phyloP scores from a whole-genome alignment of 208 protist species.

The Paratrypanosoma confusum region DNA sequence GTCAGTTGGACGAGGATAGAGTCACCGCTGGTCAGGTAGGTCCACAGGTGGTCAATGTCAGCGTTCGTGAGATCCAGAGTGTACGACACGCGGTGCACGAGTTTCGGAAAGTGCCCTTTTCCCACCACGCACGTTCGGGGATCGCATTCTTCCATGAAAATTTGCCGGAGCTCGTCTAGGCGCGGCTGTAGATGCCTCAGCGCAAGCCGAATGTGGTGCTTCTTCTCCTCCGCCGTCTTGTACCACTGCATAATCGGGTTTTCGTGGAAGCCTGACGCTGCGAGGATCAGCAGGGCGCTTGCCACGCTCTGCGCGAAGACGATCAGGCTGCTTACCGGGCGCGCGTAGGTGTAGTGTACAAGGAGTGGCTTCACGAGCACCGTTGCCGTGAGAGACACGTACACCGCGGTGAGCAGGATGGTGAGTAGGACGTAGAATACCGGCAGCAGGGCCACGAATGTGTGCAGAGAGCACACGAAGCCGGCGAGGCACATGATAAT shows the following conservation, averaged over 20 bases:
- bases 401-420: constrained; percentile 2
- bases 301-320: not conserved
- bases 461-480: not conserved
- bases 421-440: not conserved
- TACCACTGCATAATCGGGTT: constrained; percentile 2
- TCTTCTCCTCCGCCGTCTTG: constrained; percentile 4
- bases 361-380: constrained; percentile 1
- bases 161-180: constrained; percentile 1
- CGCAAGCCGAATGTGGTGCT: constrained; percentile 6
- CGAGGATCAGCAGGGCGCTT: not conserved
- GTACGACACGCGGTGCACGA: not conserved
- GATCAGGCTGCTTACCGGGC: not conserved
- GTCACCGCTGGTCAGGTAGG: constrained; percentile 7
- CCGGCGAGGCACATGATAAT: constrained; percentile 5
- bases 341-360: not conserved
- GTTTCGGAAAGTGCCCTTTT: not conserved
- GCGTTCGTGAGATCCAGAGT: constrained; percentile 1
- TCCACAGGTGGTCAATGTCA: constrained; percentile 3
- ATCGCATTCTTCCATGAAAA: constrained; percentile 4
- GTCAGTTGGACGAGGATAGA: not conserved
- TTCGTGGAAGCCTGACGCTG: constrained; percentile 1
- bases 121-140: not conserved
- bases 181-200: constrained; percentile 1
- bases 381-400: not conserved
- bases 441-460: constrained; percentile 3